Conservation (phyloP, 2,329 filamentous ascomycete species). For the Neopestalotiopsis sp. region DNA sequence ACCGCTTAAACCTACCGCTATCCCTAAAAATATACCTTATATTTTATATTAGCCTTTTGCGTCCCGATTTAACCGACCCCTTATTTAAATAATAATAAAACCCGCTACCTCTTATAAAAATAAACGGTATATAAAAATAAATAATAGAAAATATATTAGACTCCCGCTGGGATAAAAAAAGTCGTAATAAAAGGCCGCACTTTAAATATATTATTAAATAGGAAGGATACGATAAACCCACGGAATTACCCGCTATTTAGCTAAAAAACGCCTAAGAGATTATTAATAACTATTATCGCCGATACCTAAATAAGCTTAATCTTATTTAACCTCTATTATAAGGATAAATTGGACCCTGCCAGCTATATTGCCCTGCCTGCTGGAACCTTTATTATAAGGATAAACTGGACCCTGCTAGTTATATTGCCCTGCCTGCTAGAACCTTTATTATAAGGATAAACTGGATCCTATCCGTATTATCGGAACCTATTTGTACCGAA, state of each 20-base stretch:
- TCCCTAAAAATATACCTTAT: background rate
- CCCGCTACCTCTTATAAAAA: accelerated
- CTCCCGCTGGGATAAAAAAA: background rate
- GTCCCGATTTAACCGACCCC: background rate
- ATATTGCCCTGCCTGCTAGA: too few relatives aligned
- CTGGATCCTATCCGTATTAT: too few relatives aligned
- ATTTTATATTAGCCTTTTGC: background rate
- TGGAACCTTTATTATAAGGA: too few relatives aligned
- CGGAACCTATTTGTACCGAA: too few relatives aligned
- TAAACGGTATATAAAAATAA: background rate
- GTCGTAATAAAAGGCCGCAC: too few relatives aligned
- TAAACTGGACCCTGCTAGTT: too few relatives aligned
- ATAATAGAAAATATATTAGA: background rate
- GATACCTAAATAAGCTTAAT: background rate
- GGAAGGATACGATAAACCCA: background rate
- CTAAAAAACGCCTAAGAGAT: background rate
- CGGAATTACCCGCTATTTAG: background rate
- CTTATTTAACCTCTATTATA: background rate
- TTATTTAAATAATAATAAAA: background rate
- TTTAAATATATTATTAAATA: too few relatives aligned
- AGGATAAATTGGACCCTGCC: too few relatives aligned
- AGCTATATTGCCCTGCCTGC: too few relatives aligned
- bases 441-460: too few relatives aligned
- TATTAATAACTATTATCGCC: background rate
- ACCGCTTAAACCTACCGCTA: background rate